Conservation (phyloP, 176 grass and related monocot species). For the Rhynchospora tenuis region DNA sequence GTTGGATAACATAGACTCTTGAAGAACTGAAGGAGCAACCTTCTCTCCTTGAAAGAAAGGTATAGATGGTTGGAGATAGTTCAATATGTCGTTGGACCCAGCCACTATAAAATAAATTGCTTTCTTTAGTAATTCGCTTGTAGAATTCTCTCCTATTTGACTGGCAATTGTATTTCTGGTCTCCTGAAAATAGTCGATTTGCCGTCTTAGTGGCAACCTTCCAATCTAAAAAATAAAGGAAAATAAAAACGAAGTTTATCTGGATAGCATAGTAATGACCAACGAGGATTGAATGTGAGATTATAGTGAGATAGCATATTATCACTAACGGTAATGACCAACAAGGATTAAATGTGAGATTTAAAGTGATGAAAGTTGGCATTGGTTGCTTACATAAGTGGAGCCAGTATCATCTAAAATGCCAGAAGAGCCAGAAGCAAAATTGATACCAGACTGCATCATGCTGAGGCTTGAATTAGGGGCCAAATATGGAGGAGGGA, state of each 20-base stretch:
- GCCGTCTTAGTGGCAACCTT: slow-evolving; percentile 57
- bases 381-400: slow-evolving; percentile 43
- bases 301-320: background rate
- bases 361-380: background rate
- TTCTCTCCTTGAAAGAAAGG: slow-evolving; percentile 59
- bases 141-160: slow-evolving; percentile 36
- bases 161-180: slow-evolving; percentile 44
- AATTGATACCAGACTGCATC: slow-evolving; percentile 51
- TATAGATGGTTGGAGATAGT: slow-evolving; percentile 63
- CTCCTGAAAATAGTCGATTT: slow-evolving; percentile 69
- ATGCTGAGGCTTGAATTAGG: slow-evolving; percentile 36
- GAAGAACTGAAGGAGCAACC: slow-evolving; percentile 37
- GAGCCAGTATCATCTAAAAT: slow-evolving; percentile 85
- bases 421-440: slow-evolving; percentile 83
- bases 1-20: slow-evolving; percentile 69
- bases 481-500: slow-evolving; percentile 64
- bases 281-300: slow-evolving; percentile 16
- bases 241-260: background rate
- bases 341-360: slow-evolving; percentile 6
- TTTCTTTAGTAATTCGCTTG: slow-evolving; percentile 44
- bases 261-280: background rate
- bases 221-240: slow-evolving; percentile 37
- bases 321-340: background rate
- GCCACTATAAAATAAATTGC: slow-evolving; percentile 45
- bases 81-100: slow-evolving; percentile 82